Conservation (phyloP, 352 stramenopile genomes). For the Globisporangium splendens region DNA sequence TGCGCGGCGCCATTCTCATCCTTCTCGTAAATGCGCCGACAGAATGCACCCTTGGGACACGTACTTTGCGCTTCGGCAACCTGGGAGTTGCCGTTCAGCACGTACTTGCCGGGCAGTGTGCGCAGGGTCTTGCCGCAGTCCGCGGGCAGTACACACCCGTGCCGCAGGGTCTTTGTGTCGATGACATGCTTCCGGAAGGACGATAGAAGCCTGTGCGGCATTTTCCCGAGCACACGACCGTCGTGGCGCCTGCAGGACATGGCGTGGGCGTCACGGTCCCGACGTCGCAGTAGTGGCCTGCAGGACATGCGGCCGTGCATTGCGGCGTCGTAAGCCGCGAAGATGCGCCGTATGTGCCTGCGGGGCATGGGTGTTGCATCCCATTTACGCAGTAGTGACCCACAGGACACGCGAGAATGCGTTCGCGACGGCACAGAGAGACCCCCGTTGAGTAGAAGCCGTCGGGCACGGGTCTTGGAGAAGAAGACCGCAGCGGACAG, state of each 20-base stretch:
- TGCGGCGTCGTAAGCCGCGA: constrained; percentile 16
- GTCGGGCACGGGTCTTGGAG: constrained; percentile 22
- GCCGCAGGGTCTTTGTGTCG: constrained; percentile 34
- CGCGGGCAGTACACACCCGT: constrained; percentile 34
- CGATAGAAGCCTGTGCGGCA: constrained; percentile 69
- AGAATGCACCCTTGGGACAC: constrained; percentile 50
- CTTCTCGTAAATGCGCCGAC: constrained; percentile 24
- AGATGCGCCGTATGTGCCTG: constrained; percentile 41
- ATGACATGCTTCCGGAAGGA: constrained; percentile 41
- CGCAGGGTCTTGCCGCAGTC: constrained; percentile 25
- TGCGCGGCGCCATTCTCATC: too few species aligned
- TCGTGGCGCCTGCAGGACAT: constrained; percentile 61
- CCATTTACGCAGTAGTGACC: constrained; percentile 64
- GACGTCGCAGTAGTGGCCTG: constrained; percentile 58
- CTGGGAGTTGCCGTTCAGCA: constrained; percentile 29
- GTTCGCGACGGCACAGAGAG: constrained; percentile 20
- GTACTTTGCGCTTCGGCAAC: constrained; percentile 8
- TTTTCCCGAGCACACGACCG: constrained; percentile 40
- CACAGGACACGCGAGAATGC: constrained; percentile 33
- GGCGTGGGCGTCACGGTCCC: constrained; percentile 21
- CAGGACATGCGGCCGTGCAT: constrained; percentile 50
- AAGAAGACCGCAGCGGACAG: constrained; percentile 50
- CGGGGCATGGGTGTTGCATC: constrained; percentile 35
- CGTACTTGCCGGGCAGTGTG: constrained; percentile 23
- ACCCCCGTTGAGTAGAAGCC: constrained; percentile 47